Conservation (phyloP, 768 basidiomycete genomes). For the Rhodosporidiobolus sp. region DNA sequence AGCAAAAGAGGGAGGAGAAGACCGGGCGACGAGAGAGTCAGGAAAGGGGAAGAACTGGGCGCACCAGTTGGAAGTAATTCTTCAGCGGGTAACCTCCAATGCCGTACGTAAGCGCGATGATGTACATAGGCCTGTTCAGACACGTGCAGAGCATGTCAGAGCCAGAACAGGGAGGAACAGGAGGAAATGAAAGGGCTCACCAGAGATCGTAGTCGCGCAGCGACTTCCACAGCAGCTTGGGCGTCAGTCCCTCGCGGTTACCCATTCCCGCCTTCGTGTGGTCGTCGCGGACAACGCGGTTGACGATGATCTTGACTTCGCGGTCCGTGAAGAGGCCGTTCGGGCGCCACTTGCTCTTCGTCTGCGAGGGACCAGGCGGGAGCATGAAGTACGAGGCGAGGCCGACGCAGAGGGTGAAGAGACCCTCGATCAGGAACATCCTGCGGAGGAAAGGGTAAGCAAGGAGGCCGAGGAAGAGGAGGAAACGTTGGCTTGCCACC, state of each 20-base stretch:
- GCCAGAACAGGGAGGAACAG: no score
- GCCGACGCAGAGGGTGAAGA: conserved; percentile 44
- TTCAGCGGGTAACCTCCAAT: conserved; percentile 36
- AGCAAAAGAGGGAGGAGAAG: no score
- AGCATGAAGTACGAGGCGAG: conserved; percentile 49
- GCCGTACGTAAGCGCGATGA: conserved; percentile 47
- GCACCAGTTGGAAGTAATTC: conserved; percentile 45
- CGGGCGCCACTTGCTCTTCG: conserved; percentile 44
- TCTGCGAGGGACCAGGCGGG: conserved; percentile 41
- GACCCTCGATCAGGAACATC: conserved; percentile 47
- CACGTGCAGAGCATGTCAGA: no score
- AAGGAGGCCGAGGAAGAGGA: neutral
- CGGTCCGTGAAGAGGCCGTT: conserved; percentile 49
- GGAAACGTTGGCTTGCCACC: conserved; percentile 40
- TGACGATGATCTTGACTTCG: conserved; percentile 49
- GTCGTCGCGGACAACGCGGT: conserved; percentile 44
- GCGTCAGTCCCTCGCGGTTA: conserved; percentile 44
- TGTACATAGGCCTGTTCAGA: conserved; percentile 48
- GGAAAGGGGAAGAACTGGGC: no score
- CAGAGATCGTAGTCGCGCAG: conserved; percentile 47
- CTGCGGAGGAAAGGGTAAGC: neutral
- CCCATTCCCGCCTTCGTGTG: conserved; percentile 11
- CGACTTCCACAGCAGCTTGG: conserved; percentile 43
- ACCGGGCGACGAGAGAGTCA: conserved; percentile 41
- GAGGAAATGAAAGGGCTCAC: no score